Evolutionary conservation across 139 green algal genomes (phyloP).

Genomic region (Coelastrella sp.): DNA sequence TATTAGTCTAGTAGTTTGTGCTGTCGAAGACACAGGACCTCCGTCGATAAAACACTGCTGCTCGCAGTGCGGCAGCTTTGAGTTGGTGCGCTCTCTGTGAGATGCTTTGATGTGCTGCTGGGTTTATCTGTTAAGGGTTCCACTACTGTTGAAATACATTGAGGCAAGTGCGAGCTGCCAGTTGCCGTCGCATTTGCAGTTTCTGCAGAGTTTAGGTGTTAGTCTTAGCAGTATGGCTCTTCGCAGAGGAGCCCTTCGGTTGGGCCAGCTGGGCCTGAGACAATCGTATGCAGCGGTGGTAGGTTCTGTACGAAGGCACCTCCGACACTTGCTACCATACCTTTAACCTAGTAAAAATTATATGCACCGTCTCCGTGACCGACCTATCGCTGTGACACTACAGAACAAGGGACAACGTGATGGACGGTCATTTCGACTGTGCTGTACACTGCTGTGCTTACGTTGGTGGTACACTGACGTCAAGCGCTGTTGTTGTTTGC

Average conservation of each 20-base stretch:
- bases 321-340: not conserved
- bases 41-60: too few relatives aligned
- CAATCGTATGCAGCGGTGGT: slow-evolving; percentile 26
- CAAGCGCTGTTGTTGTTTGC: not conserved
- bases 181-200: not conserved
- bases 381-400: too few relatives aligned
- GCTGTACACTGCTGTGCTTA: too few relatives aligned
- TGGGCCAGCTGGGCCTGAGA: slow-evolving; percentile 13
- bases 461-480: not conserved
- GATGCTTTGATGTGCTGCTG: too few relatives aligned
- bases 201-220: not conserved
- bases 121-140: not conserved
- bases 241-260: slow-evolving; percentile 15
- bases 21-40: not conserved
- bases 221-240: not conserved
- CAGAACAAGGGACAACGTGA: too few relatives aligned
- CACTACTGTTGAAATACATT: not conserved
- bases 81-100: too few relatives aligned
- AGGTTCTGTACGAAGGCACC: not conserved
- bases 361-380: too few relatives aligned
- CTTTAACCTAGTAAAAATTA: not conserved
- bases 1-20: slow-evolving; percentile 30
- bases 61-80: too few relatives aligned
- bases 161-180: not conserved
- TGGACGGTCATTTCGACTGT: too few relatives aligned